A percentile compares a stretch with the other conserved stretches of the same genome.
Evolutionary conservation across 1,284 basidiomycete genomes (phyloP).

Genomic region (Peniophora sp.): DNA sequence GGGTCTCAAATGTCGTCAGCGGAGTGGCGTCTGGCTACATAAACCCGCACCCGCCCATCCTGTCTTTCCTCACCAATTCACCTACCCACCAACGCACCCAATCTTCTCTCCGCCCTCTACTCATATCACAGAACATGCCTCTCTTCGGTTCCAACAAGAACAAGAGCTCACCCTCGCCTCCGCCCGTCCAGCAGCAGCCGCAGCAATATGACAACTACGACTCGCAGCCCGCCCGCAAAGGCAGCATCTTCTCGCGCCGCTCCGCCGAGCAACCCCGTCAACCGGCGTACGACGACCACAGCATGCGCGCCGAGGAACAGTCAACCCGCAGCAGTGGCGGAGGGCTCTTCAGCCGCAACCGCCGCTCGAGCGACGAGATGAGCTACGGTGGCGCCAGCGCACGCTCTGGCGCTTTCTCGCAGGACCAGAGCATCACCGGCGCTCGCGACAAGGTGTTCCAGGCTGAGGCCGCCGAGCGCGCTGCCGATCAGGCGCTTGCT

Average conservation of each 20-base stretch:
- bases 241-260: not conserved
- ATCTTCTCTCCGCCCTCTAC: not conserved
- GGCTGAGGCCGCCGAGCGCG: constrained; percentile 47
- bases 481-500: constrained; percentile 44
- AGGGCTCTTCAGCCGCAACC: not conserved
- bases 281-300: not conserved
- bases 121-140: not conserved
- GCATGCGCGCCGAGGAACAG: not conserved
- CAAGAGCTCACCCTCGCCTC: not conserved
- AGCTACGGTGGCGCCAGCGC: not conserved
- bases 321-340: not conserved
- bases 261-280: not conserved
- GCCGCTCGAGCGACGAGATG: constrained; percentile 2
- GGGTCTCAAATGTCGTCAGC: no score
- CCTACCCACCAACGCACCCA: no score
- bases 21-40: no score
- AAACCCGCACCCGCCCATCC: no score
- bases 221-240: not conserved
- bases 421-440: constrained; percentile 40
- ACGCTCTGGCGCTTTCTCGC: constrained; percentile 7
- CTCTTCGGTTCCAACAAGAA: not conserved
- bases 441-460: constrained; percentile 46
- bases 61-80: no score
- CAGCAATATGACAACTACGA: not conserved
- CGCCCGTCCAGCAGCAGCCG: not conserved